Conservation (phyloP, 257 asterid species). For the Fraxinus quadrangulata region DNA sequence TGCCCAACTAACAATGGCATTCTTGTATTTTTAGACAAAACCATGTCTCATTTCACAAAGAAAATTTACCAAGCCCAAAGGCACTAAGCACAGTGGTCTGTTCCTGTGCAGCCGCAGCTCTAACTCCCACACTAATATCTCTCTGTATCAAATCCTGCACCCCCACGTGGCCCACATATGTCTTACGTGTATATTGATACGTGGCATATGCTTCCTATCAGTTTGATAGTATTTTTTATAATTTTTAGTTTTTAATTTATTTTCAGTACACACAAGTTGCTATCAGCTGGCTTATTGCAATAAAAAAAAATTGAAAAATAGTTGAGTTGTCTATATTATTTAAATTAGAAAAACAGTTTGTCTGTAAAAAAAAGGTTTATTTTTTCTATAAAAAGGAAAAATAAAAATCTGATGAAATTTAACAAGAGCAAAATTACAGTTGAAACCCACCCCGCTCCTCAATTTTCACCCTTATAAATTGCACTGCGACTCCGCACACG, state of each 20-base stretch:
- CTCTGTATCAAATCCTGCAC: neutral
- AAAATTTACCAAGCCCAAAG: neutral
- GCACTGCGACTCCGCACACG: neutral
- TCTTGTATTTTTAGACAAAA: neutral
- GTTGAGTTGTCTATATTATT: no score
- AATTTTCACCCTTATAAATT: neutral
- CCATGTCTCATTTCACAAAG: neutral
- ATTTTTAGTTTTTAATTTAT: neutral
- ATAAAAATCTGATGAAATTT: no score
- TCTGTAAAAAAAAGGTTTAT: no score
- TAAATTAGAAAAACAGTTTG: no score
- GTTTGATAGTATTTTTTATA: neutral
- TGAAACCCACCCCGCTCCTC: neutral
- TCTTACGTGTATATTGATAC: conserved; percentile 30
- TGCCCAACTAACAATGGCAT: neutral
- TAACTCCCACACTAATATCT: conserved; percentile 13
- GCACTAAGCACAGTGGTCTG: conserved; percentile 16
- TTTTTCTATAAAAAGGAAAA: no score
- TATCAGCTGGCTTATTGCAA: no score
- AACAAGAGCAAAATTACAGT: neutral
- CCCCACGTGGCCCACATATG: conserved; percentile 34
- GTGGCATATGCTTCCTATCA: conserved; percentile 20
- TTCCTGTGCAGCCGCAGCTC: conserved; percentile 2
- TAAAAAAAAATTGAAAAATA: no score
- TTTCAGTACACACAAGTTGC: neutral